Base-by-base conservation (phyloP, 306 rosid species). In the Citrullus amarus region DNA sequence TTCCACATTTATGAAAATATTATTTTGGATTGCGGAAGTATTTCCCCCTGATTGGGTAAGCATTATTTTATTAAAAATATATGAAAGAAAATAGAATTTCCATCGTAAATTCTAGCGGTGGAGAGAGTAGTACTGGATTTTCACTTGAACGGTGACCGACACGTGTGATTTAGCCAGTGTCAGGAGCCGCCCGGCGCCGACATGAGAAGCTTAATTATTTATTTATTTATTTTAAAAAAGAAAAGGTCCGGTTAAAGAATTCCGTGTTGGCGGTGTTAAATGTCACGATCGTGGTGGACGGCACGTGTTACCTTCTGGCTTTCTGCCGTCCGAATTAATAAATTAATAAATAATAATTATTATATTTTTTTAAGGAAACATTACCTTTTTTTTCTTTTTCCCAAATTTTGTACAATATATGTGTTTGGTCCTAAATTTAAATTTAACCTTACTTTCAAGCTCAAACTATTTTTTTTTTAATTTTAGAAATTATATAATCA, bases 201-300 rank as follows among this genome's bases (percentile, higher is more conserved):
- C 14, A 10, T 9, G 51, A 9, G 22, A 7, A 9, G 12, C 0
- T 53, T 4, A 15, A 4, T 63, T 17, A 3, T 13, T 62, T 14
- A 16, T 6, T 55, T 6, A n/a, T 56, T 55, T 18, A 17, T 1
- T 53, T 51, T 3, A 6, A 17, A 5, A 32, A 9, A 41, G 8
- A 46, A 25, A 46, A 46, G 20, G 57, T 14, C 13, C 20, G 53
- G 10, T 2, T n/a, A 46, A 46, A 25, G 48, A 70, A 70, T 46
- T 46, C 76, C 58, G 76, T 48, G 76, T 46, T 50, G 77, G 57
- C 57, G 76, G 76, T 46, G 57, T n/a, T 6, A 20, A 14, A 46
- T 70, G 58, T 70, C 41, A 48, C 41, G 39, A 25, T 70, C 41
- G 76, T 44, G 76, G 58, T 70, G 76, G 77, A 72, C 60, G 77